A percentile compares a stretch with the other conserved stretches of the same genome.
phyloP scores from a whole-genome alignment of 2,329 filamentous ascomycete species.

The Periconia macrospinosa region DNA sequence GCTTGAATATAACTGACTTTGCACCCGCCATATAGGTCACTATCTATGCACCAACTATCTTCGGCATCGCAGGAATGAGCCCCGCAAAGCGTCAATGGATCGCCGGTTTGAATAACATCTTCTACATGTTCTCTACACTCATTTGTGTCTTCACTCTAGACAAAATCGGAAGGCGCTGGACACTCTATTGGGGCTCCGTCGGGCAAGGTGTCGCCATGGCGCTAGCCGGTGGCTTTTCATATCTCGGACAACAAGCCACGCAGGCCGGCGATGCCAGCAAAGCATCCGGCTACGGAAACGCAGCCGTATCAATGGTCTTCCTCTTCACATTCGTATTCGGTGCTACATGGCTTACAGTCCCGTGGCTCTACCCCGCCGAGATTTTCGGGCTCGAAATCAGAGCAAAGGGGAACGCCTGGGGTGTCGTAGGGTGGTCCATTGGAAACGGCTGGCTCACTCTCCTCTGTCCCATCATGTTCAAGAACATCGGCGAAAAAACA shows the following conservation, averaged over 20 bases:
- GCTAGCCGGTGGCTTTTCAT: slow-evolving; percentile 64
- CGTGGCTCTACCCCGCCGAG: slow-evolving; percentile 67
- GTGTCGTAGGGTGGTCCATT: slow-evolving; percentile 75
- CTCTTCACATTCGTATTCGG: slow-evolving; percentile 68
- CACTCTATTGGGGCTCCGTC: slow-evolving; percentile 68
- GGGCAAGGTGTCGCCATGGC: slow-evolving; percentile 70
- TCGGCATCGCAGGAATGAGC: slow-evolving; percentile 68
- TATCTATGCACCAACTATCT: slow-evolving; percentile 59
- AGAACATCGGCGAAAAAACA: slow-evolving; percentile 68
- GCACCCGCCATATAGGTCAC: slow-evolving; percentile 45
- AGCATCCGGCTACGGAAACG: slow-evolving; percentile 60
- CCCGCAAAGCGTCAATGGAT: slow-evolving; percentile 49
- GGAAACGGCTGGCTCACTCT: slow-evolving; percentile 67
- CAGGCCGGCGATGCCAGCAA: slow-evolving; percentile 50
- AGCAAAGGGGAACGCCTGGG: slow-evolving; percentile 75
- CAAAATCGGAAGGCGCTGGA: slow-evolving; percentile 69
- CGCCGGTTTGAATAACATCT: slow-evolving; percentile 53
- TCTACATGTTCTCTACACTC: slow-evolving; percentile 65
- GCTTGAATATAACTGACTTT: too few species aligned
- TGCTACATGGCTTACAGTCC: slow-evolving; percentile 63
- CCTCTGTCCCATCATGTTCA: slow-evolving; percentile 52
- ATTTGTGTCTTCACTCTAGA: slow-evolving; percentile 72
- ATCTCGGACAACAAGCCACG: slow-evolving; percentile 54
- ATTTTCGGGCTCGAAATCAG: slow-evolving; percentile 73
- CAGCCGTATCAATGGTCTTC: slow-evolving; percentile 72